Base-by-base conservation (phyloP, 352 stramenopile genomes). In the Pythium grandisporangium region DNA sequence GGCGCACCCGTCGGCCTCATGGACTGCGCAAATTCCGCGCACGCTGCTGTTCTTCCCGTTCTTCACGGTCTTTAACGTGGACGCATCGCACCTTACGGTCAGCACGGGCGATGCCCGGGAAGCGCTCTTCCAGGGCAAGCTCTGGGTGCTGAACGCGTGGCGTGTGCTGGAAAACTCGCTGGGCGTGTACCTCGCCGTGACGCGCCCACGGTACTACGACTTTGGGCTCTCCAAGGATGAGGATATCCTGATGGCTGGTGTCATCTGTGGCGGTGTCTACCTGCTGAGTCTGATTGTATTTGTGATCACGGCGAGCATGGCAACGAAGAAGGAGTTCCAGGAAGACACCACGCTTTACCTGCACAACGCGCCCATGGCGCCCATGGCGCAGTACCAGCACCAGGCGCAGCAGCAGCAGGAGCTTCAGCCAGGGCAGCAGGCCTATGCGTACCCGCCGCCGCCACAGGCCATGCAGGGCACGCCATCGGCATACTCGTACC, bases 41-140 rank as follows among this genome's bases (percentile, higher is more conserved):
- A 66, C 70, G 6, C 14, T 83, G 16, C 33, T 84, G 8, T 77
- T 79, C 48, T 84, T 86, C 44, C 68, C 73, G 14, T 68, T 86
- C 35, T 86, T 73, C 50, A 72, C 65, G 25, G 42, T 86, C 33
- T 86, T 86, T 23, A 45, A 68, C 16, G 33, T 86, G 29, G 61
- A 86, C 37, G 68, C 55, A 5, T 72, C 73, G 23, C 48, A 66
- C 29, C 16, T 86, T 11, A 64, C 52, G 30, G 54, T 55, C 1
- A 51, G 36, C 4, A 60, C 48, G 4, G 61, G 69, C 23, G 62
- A 59, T 7, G 45, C 63, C 11, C 22, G 64, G 24, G 34, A 51
- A 27, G 66, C 51, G n/a, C 49, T 86, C 13, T 46, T 48, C 19
- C 63, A 51, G 25, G 36, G 30, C 21, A 68, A 68, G 21, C 45